Percentiles rank a stretch among this genome's conserved stretches.
Evolutionary conservation across 371 early-diverging fungal genomes (phyloP).

Genomic region (Apophysomyces ossiformis): DNA sequence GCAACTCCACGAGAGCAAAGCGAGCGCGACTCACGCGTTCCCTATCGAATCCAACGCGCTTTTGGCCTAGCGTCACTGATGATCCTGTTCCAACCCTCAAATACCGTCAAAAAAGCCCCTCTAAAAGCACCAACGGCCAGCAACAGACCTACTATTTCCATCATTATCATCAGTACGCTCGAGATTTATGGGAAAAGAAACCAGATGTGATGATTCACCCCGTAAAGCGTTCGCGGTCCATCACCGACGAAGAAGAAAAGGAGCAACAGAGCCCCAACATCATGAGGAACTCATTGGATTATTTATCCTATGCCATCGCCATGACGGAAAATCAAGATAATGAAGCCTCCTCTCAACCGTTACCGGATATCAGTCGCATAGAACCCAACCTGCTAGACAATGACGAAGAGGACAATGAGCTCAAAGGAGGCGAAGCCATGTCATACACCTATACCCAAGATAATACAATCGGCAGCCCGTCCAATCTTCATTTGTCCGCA

Average conservation of each 20-base stretch:
- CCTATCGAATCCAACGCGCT: constrained; percentile 24
- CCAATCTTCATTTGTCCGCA: not conserved
- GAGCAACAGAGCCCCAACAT: not conserved
- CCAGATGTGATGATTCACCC: not conserved
- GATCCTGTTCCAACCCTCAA: not conserved
- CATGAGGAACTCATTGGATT: constrained; percentile 32
- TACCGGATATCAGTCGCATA: constrained; percentile 28
- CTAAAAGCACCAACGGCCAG: not conserved
- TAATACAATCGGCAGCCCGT: not conserved
- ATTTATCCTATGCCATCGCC: constrained; percentile 45
- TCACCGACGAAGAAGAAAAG: constrained; percentile 4
- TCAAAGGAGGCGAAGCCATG: not conserved
- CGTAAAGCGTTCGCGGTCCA: not conserved
- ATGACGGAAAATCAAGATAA: constrained; percentile 30
- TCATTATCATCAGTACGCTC: constrained; percentile 8
- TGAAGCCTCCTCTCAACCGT: constrained; percentile 28
- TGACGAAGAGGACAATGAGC: constrained; percentile 2
- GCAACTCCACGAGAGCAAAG: constrained; percentile 16
- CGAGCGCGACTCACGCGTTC: constrained; percentile 28
- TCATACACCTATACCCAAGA: not conserved
- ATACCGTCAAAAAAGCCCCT: not conserved
- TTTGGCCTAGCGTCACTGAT: not conserved
- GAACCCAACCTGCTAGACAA: constrained; percentile 34
- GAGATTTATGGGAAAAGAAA: constrained; percentile 6
- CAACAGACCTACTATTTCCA: constrained; percentile 12